These are phyloP conservation scores for Fraxinus cuspidata DNA, from an alignment of 257 asterid species.

Conservation along the genomic window DNA sequence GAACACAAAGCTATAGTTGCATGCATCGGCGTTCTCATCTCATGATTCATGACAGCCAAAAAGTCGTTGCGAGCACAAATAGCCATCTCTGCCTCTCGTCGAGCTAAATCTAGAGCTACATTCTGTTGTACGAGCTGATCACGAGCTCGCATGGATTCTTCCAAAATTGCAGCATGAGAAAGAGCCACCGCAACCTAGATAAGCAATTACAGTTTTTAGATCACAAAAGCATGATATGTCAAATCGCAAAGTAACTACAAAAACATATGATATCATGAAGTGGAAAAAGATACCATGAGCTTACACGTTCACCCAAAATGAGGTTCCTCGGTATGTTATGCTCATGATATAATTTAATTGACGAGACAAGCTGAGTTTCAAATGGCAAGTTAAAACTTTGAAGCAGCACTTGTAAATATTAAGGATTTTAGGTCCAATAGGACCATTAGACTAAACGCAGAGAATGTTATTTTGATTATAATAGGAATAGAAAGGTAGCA, in stretches of 20 bases:
- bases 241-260: not conserved
- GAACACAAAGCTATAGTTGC: slow-evolving; percentile 67
- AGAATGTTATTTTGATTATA: not conserved
- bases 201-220: slow-evolving; percentile 9
- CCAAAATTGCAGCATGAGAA: slow-evolving; percentile 80
- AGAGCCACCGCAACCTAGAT: slow-evolving; percentile 81
- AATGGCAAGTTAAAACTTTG: not conserved
- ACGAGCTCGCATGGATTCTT: slow-evolving; percentile 69
- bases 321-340: not conserved
- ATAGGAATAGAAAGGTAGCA: not conserved
- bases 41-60: slow-evolving; percentile 77
- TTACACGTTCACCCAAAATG: not conserved
- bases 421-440: not conserved
- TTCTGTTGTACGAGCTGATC: slow-evolving; percentile 74
- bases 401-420: not conserved
- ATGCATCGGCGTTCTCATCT: slow-evolving; percentile 80
- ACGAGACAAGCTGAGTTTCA: not conserved
- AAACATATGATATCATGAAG: not conserved
- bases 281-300: not conserved
- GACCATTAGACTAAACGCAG: not conserved
- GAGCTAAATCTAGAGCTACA: slow-evolving; percentile 59
- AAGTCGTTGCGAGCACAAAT: slow-evolving; percentile 65
- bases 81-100: slow-evolving; percentile 67
- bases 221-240: not conserved
- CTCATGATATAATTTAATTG: not conserved